Conservation (phyloP, 106 monocot genomes). For the Dioscorea zingiberensis region DNA sequence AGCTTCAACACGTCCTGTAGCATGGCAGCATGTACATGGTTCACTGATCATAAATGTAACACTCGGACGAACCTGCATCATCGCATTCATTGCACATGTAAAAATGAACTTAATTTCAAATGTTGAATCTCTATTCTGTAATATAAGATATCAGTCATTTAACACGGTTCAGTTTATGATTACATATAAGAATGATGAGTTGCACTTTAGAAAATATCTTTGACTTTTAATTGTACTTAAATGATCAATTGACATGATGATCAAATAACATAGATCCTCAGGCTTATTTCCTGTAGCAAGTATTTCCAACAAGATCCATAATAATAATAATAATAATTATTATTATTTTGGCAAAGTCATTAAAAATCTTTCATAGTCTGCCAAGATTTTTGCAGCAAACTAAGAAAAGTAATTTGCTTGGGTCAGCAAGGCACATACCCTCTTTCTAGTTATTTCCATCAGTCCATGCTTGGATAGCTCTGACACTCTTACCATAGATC, state of each 20-base stretch:
- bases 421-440: constrained; percentile 43
- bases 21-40: constrained; percentile 88
- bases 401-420: too few species aligned
- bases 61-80: constrained; percentile 78
- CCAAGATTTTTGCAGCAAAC: too few species aligned
- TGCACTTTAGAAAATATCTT: too few species aligned
- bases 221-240: neutral
- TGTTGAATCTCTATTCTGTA: neutral
- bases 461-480: constrained; percentile 89
- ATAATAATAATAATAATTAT: too few species aligned
- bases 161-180: too few species aligned
- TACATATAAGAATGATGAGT: too few species aligned
- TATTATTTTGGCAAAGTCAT: too few species aligned
- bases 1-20: constrained; percentile 90
- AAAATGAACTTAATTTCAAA: neutral
- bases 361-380: too few species aligned
- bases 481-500: constrained; percentile 78
- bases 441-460: constrained; percentile 96
- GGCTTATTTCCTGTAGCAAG: neutral
- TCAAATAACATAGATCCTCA: neutral
- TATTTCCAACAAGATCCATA: too few species aligned
- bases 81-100: neutral
- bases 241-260: neutral
- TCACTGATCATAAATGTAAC: constrained; percentile 94
- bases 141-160: too few species aligned